phyloP scores from a whole-genome alignment of 257 asterid genomes.

The Penstemon davidsonii region DNA sequence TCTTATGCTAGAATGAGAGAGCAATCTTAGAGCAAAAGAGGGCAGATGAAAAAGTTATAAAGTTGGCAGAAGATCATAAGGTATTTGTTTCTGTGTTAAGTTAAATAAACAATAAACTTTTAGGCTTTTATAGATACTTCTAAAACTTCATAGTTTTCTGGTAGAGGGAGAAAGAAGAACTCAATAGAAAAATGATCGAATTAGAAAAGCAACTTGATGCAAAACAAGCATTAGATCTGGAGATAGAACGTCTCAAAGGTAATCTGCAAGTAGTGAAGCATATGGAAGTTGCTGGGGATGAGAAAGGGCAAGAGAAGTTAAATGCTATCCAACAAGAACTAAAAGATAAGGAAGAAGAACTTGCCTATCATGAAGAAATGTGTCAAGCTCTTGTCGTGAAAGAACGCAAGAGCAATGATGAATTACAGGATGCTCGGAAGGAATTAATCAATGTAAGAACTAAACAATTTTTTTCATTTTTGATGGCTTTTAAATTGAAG shows the following conservation, averaged over 20 bases:
- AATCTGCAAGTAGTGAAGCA: conserved; percentile 53
- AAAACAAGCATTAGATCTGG: conserved; percentile 69
- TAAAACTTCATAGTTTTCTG: neutral
- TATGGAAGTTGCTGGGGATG: conserved; percentile 61
- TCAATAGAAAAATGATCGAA: conserved; percentile 52
- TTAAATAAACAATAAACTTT: neutral
- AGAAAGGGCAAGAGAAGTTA: conserved; percentile 42
- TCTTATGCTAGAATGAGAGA: conserved; percentile 35
- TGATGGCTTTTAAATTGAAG: conserved; percentile 4
- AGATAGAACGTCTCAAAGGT: conserved; percentile 52
- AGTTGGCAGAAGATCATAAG: conserved; percentile 51
- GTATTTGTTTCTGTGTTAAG: conserved; percentile 26
- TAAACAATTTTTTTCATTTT: conserved; percentile 9
- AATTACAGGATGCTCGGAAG: conserved; percentile 78
- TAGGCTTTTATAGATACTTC: conserved; percentile 1
- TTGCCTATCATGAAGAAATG: conserved; percentile 44
- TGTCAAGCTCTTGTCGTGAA: conserved; percentile 60
- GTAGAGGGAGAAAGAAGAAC: conserved; percentile 55
- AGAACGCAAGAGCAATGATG: conserved; percentile 70
- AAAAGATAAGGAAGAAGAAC: conserved; percentile 73
- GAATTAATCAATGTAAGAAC: conserved; percentile 65
- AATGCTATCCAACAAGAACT: conserved; percentile 41
- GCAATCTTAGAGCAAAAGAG: conserved; percentile 40
- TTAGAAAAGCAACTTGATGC: conserved; percentile 65
- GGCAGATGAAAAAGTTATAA: conserved; percentile 34